A percentile compares a stretch with the other conserved stretches of the same genome.
These are phyloP conservation scores for Globisporangium uncinulatum DNA, from an alignment of 352 stramenopile genomes.

Conservation along the genomic window DNA sequence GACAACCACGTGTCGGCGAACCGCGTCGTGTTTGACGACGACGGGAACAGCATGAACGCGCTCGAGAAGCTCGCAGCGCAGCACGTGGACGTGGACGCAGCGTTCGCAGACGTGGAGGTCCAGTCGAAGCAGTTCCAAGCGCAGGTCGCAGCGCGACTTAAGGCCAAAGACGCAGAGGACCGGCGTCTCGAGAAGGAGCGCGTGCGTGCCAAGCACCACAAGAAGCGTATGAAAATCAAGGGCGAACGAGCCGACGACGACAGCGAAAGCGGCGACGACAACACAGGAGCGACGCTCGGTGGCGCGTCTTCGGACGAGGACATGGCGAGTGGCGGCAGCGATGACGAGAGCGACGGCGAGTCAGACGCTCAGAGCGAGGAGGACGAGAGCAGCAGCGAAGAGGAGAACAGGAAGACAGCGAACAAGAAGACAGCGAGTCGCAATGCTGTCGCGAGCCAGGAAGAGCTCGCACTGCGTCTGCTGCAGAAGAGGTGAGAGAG, in stretches of 20 bases:
- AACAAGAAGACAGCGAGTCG: conserved; percentile 46
- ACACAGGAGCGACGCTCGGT: conserved; percentile 23
- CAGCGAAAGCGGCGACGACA: conserved; percentile 27
- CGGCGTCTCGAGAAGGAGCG: conserved; percentile 79
- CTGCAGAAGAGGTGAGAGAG: conserved; percentile 48
- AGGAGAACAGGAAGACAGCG: conserved; percentile 14
- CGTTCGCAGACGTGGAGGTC: conserved; percentile 63
- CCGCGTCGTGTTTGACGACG: conserved; percentile 94
- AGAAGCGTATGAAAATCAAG: conserved; percentile 84
- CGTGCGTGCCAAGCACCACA: conserved; percentile 86
- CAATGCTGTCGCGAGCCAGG: conserved; percentile 51
- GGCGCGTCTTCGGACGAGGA: conserved; percentile 27
- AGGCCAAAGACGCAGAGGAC: conserved; percentile 79
- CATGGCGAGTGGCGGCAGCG: conserved; percentile 28
- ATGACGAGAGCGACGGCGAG: conserved; percentile 22
- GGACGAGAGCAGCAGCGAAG: conserved; percentile 5
- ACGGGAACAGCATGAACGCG: conserved; percentile 78
- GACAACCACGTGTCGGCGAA: conserved; percentile 58
- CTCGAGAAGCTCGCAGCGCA: conserved; percentile 55
- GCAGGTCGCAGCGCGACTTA: conserved; percentile 58
- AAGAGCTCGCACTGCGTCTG: conserved; percentile 76
- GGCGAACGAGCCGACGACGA: conserved; percentile 55
- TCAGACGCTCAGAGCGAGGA: conserved; percentile 9
- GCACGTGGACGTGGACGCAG: conserved; percentile 21
- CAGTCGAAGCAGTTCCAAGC: conserved; percentile 58